Evolutionary conservation across 1,284 basidiomycete genomes (phyloP).

Genomic region (Ceratobasidium sp.): DNA sequence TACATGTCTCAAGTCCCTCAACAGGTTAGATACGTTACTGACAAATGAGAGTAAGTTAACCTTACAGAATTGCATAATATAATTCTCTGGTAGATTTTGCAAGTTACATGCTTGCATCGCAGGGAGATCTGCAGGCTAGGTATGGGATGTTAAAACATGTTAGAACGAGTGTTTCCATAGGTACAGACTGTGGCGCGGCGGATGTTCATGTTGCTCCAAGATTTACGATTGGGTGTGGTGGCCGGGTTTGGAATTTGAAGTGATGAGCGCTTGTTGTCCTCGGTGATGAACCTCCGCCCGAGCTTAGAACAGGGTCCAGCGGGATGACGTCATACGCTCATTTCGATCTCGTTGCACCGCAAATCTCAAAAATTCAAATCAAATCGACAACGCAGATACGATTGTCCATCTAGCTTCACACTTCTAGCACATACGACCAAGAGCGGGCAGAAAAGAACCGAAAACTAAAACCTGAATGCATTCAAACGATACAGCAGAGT

Average conservation of each 20-base stretch:
- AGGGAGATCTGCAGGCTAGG: conserved; percentile 70
- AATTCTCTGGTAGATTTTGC: conserved; percentile 89
- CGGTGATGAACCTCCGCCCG: conserved; percentile 19
- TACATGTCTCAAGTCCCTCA: conserved; percentile 78
- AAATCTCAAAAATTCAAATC: no score
- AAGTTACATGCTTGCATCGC: conserved; percentile 95
- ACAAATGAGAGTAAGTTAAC: conserved; percentile 46
- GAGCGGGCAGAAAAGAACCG: not conserved
- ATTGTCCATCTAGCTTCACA: no score
- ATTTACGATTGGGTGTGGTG: not conserved
- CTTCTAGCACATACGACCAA: not conserved
- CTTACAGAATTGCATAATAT: conserved; percentile 89
- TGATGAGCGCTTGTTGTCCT: conserved; percentile 4
- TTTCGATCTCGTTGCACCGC: not conserved
- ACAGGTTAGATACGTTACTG: not conserved
- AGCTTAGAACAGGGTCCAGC: not conserved
- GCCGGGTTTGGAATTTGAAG: not conserved
- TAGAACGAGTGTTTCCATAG: not conserved
- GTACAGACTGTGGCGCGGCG: conserved; percentile 48
- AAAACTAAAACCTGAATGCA: conserved; percentile 15
- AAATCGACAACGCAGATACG: no score
- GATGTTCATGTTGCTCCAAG: conserved; percentile 46
- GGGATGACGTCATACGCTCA: not conserved
- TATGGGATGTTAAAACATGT: not conserved
- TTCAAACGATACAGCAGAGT: conserved; percentile 45